Percentiles rank a stretch among this genome's conserved stretches.
These are phyloP conservation scores for Truncatella angustata DNA, from an alignment of 2,329 filamentous ascomycete genomes.

Conservation along the genomic window DNA sequence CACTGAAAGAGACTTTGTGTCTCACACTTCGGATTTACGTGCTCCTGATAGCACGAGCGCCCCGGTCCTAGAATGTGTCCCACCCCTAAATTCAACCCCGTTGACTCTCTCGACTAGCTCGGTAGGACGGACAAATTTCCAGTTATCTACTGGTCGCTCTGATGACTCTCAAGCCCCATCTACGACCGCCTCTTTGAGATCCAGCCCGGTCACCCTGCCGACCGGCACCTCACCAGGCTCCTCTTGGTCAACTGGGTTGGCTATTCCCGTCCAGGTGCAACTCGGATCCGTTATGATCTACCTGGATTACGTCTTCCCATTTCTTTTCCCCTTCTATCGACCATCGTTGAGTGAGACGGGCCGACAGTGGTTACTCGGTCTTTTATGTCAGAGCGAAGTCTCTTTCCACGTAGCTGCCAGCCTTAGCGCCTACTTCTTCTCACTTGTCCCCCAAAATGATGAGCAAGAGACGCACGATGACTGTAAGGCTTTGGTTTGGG, in stretches of 20 bases:
- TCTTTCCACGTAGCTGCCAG: neutral
- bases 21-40: neutral
- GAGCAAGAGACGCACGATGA: neutral
- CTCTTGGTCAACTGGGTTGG: neutral
- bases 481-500: neutral
- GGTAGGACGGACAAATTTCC: neutral
- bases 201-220: neutral
- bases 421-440: neutral
- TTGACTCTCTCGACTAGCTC: neutral
- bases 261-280: neutral
- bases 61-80: neutral
- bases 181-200: neutral
- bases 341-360: neutral
- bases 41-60: neutral
- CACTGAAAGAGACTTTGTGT: neutral
- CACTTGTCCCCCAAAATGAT: neutral
- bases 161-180: neutral
- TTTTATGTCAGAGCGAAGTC: neutral
- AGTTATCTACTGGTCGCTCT: neutral
- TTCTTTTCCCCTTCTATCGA: constrained; percentile 1
- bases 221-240: no score
- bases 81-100: neutral
- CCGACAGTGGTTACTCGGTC: neutral
- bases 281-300: neutral
- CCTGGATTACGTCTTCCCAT: constrained; percentile 1